These are phyloP conservation scores for Saprolegnia diclina DNA, from an alignment of 352 stramenopile species.

Conservation along the genomic window DNA sequence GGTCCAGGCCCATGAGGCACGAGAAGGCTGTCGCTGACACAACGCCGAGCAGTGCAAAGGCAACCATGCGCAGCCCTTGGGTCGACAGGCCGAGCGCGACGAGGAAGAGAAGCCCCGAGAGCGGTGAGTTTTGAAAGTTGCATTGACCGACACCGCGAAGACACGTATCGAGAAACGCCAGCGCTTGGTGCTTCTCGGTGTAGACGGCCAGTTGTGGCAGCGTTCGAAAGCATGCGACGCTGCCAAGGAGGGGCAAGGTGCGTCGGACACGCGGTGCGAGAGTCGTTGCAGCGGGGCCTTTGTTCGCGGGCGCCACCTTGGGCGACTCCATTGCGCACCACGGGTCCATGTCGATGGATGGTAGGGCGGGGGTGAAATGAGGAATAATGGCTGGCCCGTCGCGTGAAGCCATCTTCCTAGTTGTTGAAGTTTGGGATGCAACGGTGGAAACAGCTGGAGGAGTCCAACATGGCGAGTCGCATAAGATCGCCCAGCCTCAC, in stretches of 20 bases:
- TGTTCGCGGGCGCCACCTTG: background rate
- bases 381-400: no score
- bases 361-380: no score
- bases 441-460: background rate
- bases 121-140: slow-evolving; percentile 27
- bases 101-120: slow-evolving; percentile 23
- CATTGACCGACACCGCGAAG: slow-evolving; percentile 25
- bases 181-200: background rate
- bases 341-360: background rate
- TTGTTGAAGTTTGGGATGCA: background rate
- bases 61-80: background rate
- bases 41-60: slow-evolving; percentile 17
- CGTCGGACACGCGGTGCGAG: background rate
- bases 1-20: slow-evolving; percentile 12
- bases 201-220: background rate
- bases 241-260: background rate
- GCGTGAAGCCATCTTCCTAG: no score
- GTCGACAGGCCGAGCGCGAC: background rate
- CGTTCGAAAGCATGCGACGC: slow-evolving; percentile 4
- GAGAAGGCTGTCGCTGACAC: slow-evolving; percentile 19
- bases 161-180: slow-evolving; percentile 18
- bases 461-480: background rate
- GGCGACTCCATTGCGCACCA: background rate
- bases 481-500: background rate
- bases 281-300: background rate